Base-by-base conservation (phyloP, 371 early-diverging fungal genomes). In the Thermomucor indicae-seudaticae region DNA sequence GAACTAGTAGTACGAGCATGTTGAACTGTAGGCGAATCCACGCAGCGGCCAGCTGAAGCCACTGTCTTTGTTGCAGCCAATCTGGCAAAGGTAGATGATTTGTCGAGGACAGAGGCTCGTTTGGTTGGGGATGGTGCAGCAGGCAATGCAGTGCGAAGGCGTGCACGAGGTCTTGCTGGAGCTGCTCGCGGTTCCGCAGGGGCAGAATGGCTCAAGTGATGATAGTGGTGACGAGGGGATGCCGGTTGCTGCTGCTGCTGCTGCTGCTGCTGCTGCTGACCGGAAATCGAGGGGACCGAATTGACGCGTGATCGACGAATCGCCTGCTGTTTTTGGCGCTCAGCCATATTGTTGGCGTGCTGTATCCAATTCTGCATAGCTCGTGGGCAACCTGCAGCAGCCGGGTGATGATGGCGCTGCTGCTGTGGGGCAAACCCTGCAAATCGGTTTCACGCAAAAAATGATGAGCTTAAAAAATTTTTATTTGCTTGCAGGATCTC, bases 281-380 rank as follows among this genome's bases (percentile, higher is more conserved):
- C 20, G n/a, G 10, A 16, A 6, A 23, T 47, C 22, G 29, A 25
- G 23, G 56, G 41, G 16, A 35, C 67, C 5, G 73, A 73, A 29
- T 69, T 64, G 6, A 73, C 70, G 49, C 70, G 73, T 31, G 72
- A 57, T 55, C 72, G 45, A 29, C 66, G 65, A 8, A 49, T 41
- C 29, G 51, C 19, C 20, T 43, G 29, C 19, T 30, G 29, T n/a
- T n/a, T n/a, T n/a, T n/a, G n/a, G n/a, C n/a, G n/a, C n/a, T n/a
- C n/a, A 1, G 45, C 20, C 17, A 14, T 32, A 32, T 14, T 32
- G 14, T 11, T 41, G 19, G 41, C 0, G 4, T 4, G 31, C n/a
- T n/a, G n/a, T n/a, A n/a, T n/a, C n/a, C n/a, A n/a, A n/a, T n/a
- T n/a, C n/a, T n/a, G n/a, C n/a, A n/a, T 32, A 12, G 47, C 32